These are phyloP conservation scores for Coelastrella sp. DNA, from an alignment of 139 green algal genomes.

Conservation along the genomic window DNA sequence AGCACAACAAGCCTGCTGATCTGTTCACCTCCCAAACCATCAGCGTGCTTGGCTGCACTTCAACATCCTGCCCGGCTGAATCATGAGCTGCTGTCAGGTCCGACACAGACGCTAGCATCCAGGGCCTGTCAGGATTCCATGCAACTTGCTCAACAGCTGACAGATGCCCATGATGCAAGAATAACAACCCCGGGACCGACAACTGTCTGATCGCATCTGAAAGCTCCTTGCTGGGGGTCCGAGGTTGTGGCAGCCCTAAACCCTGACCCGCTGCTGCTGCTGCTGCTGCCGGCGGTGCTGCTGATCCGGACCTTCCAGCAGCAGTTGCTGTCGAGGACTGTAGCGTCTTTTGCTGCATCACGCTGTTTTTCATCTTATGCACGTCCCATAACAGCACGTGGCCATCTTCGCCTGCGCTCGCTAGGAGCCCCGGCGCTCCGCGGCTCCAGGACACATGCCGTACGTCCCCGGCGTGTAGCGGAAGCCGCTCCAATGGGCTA, in stretches of 20 bases:
- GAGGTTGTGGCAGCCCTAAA: conserved; percentile 12
- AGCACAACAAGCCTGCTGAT: background rate
- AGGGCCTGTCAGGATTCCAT: conserved; percentile 27
- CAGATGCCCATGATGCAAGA: conserved; percentile 24
- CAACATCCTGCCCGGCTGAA: background rate
- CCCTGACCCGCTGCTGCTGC: background rate
- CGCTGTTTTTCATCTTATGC: conserved; percentile 7
- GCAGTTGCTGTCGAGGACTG: conserved; percentile 8
- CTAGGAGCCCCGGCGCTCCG: conserved; percentile 7
- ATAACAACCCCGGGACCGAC: background rate
- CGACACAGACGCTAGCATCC: conserved; percentile 16
- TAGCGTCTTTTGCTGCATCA: background rate
- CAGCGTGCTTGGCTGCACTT: conserved; percentile 6
- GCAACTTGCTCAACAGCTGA: background rate
- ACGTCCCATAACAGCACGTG: conserved; percentile 17
- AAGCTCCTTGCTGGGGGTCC: background rate
- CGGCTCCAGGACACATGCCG: background rate
- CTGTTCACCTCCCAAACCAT: conserved; percentile 36
- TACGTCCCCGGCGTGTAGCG: conserved; percentile 6
- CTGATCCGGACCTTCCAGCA: background rate
- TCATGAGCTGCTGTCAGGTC: background rate
- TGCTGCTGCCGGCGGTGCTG: background rate
- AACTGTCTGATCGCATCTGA: background rate
- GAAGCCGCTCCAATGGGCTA: background rate
- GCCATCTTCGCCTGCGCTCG: background rate